Evolutionary conservation across 2,329 filamentous ascomycete genomes (phyloP).

Genomic region (Hymenoscyphus infarciens): DNA sequence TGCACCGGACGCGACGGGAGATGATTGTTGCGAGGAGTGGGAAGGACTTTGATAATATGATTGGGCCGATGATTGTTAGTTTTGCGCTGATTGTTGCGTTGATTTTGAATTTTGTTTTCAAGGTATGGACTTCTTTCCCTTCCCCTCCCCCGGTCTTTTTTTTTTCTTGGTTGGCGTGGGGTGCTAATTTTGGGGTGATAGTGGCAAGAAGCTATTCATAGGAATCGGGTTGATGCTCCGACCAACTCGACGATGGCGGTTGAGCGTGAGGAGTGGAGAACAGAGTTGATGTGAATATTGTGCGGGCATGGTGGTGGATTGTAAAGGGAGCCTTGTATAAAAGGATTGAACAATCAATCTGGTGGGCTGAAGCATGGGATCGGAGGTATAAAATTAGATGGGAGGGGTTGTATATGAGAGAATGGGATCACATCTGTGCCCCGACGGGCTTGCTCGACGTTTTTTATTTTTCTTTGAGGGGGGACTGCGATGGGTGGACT

Average conservation of each 20-base stretch:
- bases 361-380: neutral
- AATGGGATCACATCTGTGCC: too few relatives aligned
- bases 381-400: neutral
- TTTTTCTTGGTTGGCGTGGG: neutral
- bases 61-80: conserved; percentile 82
- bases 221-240: conserved; percentile 13
- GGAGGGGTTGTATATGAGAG: neutral
- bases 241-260: conserved; percentile 11
- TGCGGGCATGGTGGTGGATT: too few relatives aligned
- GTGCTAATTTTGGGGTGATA: conserved; percentile 13
- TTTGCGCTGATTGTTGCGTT: conserved; percentile 73
- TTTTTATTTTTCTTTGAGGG: too few relatives aligned
- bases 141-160: conserved; percentile 5
- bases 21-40: conserved; percentile 85
- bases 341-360: neutral
- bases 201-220: conserved; percentile 28
- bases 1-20: conserved; percentile 69
- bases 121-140: conserved; percentile 47
- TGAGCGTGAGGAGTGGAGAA: conserved; percentile 8
- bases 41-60: conserved; percentile 86
- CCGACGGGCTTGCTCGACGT: too few relatives aligned
- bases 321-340: neutral
- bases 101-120: conserved; percentile 83
- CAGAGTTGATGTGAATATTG: conserved; percentile 18
- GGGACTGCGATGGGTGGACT: too few relatives aligned